phyloP scores from a whole-genome alignment of 2,329 filamentous ascomycete genomes.

The Alternaria postmessia region DNA sequence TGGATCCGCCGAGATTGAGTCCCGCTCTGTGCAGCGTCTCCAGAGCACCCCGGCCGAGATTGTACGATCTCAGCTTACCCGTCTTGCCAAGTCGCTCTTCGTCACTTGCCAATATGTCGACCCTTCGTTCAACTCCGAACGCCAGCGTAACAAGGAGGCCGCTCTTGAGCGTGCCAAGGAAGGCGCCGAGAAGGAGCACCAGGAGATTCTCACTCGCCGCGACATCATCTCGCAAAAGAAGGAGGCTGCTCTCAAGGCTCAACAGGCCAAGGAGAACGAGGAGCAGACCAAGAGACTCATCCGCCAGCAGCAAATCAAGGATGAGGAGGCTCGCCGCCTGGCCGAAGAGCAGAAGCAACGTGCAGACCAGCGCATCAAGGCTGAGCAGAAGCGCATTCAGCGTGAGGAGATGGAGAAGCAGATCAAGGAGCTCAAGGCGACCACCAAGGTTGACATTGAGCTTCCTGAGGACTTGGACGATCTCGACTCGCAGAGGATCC shows the following conservation, averaged over 20 bases:
- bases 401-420: constrained; percentile 75
- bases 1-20: constrained; percentile 87
- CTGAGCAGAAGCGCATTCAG: constrained; percentile 54
- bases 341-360: constrained; percentile 93
- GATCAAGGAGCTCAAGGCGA: constrained; percentile 92
- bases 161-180: constrained; percentile 83
- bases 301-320: constrained; percentile 85
- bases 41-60: constrained; percentile 99
- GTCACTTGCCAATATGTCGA: constrained; percentile 97
- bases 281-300: constrained; percentile 87
- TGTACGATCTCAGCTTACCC: constrained; percentile 90
- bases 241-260: constrained; percentile 88
- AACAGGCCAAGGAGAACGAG: constrained; percentile 90
- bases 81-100: constrained; percentile 88
- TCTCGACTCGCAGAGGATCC: constrained; percentile 70
- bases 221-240: constrained; percentile 96
- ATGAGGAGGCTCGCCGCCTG: constrained; percentile 87
- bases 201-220: constrained; percentile 83
- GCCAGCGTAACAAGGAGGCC: constrained; percentile 78
- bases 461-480: constrained; percentile 80
- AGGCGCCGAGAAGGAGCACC: constrained; percentile 91
- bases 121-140: constrained; percentile 82
- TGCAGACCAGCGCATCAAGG: constrained; percentile 85
- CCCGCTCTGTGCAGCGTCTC: constrained; percentile 86
- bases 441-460: constrained; percentile 86